These are phyloP conservation scores for Cucumis hystrix DNA, from an alignment of 306 rosid species.

Conservation along the genomic window DNA sequence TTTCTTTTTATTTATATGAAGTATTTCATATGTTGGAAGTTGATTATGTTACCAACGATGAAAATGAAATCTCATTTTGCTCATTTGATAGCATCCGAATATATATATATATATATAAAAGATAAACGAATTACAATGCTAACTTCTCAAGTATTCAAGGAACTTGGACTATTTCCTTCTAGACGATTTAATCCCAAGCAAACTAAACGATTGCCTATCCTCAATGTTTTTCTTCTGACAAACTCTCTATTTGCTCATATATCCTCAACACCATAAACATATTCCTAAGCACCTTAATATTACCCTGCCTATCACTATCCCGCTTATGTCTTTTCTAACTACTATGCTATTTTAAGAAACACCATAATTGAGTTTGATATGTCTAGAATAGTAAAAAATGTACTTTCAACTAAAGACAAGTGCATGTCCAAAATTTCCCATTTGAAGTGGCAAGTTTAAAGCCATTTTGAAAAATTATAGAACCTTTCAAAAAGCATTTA, in stretches of 20 bases:
- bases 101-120: neutral
- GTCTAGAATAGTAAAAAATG: neutral
- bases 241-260: no score
- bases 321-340: neutral
- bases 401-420: neutral
- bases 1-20: neutral
- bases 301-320: neutral
- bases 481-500: neutral
- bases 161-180: neutral
- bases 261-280: no score
- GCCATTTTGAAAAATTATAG: neutral
- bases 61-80: neutral
- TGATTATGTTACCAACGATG: neutral
- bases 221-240: neutral
- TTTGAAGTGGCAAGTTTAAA: neutral
- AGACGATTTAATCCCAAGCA: neutral
- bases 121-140: neutral
- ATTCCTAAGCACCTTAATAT: no score
- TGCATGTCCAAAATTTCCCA: neutral
- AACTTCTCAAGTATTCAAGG: neutral
- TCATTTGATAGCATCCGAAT: neutral
- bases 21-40: neutral
- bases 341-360: neutral
- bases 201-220: neutral
- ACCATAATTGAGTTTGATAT: neutral